Conservation (phyloP, 1,139 yeast species). For the Debaryomyces singareniensis region DNA sequence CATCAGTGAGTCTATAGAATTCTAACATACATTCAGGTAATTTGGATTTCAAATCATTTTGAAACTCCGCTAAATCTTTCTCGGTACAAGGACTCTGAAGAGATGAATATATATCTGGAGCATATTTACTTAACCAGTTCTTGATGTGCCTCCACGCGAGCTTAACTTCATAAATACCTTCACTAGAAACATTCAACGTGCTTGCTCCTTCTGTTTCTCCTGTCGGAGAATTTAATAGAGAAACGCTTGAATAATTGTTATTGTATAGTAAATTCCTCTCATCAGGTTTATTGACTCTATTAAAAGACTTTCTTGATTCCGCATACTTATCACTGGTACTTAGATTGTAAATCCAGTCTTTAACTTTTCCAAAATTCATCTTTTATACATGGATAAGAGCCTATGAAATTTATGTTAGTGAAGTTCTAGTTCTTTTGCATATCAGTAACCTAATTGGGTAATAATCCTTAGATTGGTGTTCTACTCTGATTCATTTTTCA, state of each 20-base stretch:
- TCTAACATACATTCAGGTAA: constrained; percentile 59
- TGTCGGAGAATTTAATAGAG: constrained; percentile 8
- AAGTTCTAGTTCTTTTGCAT: too few species aligned
- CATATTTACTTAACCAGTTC: constrained; percentile 49
- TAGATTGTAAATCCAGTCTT: constrained; percentile 58
- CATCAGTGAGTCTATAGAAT: constrained; percentile 60
- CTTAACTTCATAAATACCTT: constrained; percentile 58
- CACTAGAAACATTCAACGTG: constrained; percentile 11
- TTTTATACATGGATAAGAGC: neutral
- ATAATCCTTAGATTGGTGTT: too few species aligned
- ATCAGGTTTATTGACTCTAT: constrained; percentile 39
- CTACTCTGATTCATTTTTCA: too few species aligned
- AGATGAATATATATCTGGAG: constrained; percentile 51
- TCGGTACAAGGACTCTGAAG: constrained; percentile 60
- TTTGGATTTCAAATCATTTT: constrained; percentile 50
- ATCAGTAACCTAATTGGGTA: too few species aligned
- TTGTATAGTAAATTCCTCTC: constrained; percentile 28
- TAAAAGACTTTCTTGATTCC: constrained; percentile 48
- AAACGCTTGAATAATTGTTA: constrained; percentile 20
- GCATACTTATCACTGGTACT: constrained; percentile 66
- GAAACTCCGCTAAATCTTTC: constrained; percentile 57
- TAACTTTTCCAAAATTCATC: constrained; percentile 29
- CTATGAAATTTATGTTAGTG: too few species aligned
- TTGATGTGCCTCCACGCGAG: constrained; percentile 70
- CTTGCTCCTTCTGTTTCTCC: constrained; percentile 8